Evolutionary conservation across 805 yeast genomes (phyloP), one percentile per base, ranked within the genome.

Genomic region (Hagleromyces aurorensis): DNA sequence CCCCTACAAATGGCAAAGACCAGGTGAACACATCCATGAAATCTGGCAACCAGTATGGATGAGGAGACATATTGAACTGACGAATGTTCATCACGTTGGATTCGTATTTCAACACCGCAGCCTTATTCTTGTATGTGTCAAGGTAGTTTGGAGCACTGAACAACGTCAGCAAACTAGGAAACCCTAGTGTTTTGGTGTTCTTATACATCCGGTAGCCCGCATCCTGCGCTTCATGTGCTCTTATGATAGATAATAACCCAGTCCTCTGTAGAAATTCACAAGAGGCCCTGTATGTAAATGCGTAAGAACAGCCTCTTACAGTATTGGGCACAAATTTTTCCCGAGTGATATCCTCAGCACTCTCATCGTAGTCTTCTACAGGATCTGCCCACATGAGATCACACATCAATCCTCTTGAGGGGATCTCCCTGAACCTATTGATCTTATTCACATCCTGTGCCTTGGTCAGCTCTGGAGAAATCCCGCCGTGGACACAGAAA

Each of bases 191-290:
- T 37, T 73, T 70, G 2, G 95, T 83, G 42, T 83, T 74, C 46
- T 78, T 80, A 60, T 89, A 89, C 84, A 91, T 91, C 52, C 96
- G 66, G 59, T 87, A 89, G 20, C 98, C 98, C 7, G 91, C 87
- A 57, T 89, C 96, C 58, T 89, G 98, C 1, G 96, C 96, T 60
- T 89, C 96, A 56, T 89, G 98, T 1, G 96, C 97, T 35, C 98
- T 69, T 25, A 89, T 84, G 19, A 89, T 72, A n/a, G 86, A 79
- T 18, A 89, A 62, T 20, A 89, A 61, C 13, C 83, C 80, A 22
- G 85, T 89, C 30, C 75, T 65, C 43, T 80, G 79, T 45, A 89
- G 63, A 46, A 89, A 89, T 25, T 71, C 71, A 46, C 91, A 79
- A 3, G 79, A 71, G 0, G 96, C 95, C 26, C 69, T 70, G 55